phyloP scores from a whole-genome alignment of 164 flowering plant species.

The Kingdonia uniflora region DNA sequence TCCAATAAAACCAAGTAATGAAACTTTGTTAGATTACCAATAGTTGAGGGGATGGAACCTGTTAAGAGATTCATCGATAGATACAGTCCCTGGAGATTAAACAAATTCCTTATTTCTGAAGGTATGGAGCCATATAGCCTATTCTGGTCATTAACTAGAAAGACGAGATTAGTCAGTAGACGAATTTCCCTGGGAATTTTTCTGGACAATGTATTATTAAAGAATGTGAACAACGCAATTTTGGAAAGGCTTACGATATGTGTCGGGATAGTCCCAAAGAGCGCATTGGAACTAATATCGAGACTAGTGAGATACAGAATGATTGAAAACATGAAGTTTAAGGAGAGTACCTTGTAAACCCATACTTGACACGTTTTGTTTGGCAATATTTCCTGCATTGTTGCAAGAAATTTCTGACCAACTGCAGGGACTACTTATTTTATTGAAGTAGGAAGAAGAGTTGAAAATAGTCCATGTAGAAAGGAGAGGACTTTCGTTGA shows the following conservation, averaged over 20 bases:
- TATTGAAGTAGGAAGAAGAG: too few relatives aligned
- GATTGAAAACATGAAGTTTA: neutral
- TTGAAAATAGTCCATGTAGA: neutral
- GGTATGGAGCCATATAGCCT: too few relatives aligned
- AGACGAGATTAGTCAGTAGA: neutral
- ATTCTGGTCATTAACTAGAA: neutral
- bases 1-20: too few relatives aligned
- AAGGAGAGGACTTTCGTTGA: neutral
- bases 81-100: neutral
- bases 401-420: slow-evolving; percentile 5
- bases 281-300: too few relatives aligned
- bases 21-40: slow-evolving; percentile 1
- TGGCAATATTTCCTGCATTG: neutral
- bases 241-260: slow-evolving; percentile 4
- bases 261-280: too few relatives aligned
- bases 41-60: neutral
- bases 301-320: neutral
- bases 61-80: neutral
- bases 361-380: neutral
- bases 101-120: neutral
- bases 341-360: slow-evolving; percentile 4
- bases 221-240: neutral
- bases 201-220: too few relatives aligned
- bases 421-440: neutral
- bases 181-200: too few relatives aligned